Conservation (phyloP, 169 alveolate genomes). For the Eimeria falciformis region DNA sequence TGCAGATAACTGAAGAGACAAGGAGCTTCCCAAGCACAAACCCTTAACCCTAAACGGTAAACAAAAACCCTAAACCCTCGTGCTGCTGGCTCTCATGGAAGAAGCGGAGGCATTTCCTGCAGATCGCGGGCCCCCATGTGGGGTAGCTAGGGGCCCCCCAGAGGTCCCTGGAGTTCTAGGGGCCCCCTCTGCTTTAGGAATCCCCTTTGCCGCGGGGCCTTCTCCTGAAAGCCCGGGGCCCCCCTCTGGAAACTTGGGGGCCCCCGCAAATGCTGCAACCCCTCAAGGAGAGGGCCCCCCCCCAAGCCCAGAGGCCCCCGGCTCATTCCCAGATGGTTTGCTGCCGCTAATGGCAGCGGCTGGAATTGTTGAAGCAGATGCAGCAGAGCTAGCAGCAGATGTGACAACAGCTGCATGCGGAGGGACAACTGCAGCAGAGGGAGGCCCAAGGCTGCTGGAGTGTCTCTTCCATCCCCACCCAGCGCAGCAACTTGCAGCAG, state of each 20-base stretch:
- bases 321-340: neutral
- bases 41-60: neutral
- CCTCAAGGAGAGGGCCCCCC: neutral
- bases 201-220: neutral
- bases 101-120: neutral
- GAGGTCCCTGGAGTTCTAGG: neutral
- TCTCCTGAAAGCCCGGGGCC: neutral
- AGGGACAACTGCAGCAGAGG: slow-evolving; percentile 1
- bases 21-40: neutral
- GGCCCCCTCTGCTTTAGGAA: neutral
- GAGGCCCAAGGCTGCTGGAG: slow-evolving; percentile 5
- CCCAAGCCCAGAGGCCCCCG: neutral
- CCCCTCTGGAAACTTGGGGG: neutral
- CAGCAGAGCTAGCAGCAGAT: neutral
- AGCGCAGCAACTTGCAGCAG: slow-evolving; percentile 10
- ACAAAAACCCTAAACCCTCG: neutral
- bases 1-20: neutral
- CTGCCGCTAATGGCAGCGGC: slow-evolving; percentile 35
- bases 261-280: slow-evolving; percentile 3
- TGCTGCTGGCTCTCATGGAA: neutral
- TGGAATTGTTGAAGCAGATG: neutral
- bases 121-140: slow-evolving; percentile 5
- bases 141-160: neutral
- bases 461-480: slow-evolving; percentile 12
- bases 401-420: neutral